A percentile compares a stretch with the other conserved stretches of the same genome.
These are phyloP conservation scores for Sphenostylis stenocarpa DNA, from an alignment of 306 rosid genomes.

Conservation along the genomic window DNA sequence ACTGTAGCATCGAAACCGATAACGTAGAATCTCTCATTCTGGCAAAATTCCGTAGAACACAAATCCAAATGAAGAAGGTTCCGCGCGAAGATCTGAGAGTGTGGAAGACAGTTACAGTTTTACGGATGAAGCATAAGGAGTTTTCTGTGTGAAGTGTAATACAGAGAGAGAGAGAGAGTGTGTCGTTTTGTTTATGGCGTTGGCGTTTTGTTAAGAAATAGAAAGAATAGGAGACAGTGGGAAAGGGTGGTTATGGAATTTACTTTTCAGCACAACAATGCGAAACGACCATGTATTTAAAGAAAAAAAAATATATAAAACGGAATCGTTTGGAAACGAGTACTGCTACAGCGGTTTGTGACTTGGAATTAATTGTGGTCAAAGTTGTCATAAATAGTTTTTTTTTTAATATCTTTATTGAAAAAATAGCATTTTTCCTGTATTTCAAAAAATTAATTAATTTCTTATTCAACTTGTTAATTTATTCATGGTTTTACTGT, in stretches of 20 bases:
- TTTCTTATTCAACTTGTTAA: too few relatives aligned
- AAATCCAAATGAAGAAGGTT: not conserved
- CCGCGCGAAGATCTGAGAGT: slow-evolving; percentile 50
- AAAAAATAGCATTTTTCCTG: too few relatives aligned
- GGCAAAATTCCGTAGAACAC: not conserved
- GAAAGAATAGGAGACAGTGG: not conserved
- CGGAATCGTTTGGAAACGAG: not conserved
- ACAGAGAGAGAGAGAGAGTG: not conserved
- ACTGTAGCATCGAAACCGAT: not conserved
- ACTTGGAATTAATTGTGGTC: not conserved
- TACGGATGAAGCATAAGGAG: not conserved
- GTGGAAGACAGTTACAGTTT: slow-evolving; percentile 40
- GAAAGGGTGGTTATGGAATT: not conserved
- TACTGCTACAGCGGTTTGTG: not conserved
- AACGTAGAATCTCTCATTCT: slow-evolving; percentile 8
- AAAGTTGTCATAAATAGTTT: not conserved
- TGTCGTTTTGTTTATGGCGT: not conserved
- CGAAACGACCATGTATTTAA: not conserved
- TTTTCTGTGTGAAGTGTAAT: not conserved
- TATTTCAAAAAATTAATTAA: too few relatives aligned
- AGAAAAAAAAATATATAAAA: not conserved
- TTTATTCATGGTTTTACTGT: too few relatives aligned
- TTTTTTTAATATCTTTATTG: too few relatives aligned
- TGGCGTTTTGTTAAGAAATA: slow-evolving; percentile 12
- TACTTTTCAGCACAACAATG: not conserved